phyloP scores from a whole-genome alignment of 2,329 filamentous ascomycete species.

The Fusarium sp. region DNA sequence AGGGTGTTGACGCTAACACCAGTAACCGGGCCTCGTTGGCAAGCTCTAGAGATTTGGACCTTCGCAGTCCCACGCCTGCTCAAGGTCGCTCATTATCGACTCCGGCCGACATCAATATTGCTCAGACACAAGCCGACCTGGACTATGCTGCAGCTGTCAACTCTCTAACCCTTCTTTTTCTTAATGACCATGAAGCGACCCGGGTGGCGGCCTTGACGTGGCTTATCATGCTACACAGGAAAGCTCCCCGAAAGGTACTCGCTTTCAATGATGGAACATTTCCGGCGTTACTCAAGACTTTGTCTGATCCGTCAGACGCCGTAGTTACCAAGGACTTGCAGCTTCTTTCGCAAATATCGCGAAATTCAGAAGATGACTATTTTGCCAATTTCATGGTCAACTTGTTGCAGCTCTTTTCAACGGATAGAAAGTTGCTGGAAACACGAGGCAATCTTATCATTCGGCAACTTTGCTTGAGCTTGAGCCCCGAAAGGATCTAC shows the following conservation, averaged over 20 bases:
- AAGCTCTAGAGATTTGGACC: constrained; percentile 67
- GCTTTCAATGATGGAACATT: constrained; percentile 98
- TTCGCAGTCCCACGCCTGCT: constrained; percentile 65
- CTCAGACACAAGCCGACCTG: constrained; percentile 75
- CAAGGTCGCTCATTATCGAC: constrained; percentile 63
- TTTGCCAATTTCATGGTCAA: constrained; percentile 99
- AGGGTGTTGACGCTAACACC: constrained; percentile 58
- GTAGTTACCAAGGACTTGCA: constrained; percentile 96
- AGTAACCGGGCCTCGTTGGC: constrained; percentile 66
- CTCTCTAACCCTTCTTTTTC: constrained; percentile 90
- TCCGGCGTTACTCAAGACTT: constrained; percentile 92
- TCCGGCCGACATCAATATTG: constrained; percentile 58
- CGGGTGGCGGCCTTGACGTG: constrained; percentile 93
- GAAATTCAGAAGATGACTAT: constrained; percentile 96
- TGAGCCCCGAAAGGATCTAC: constrained; percentile 96
- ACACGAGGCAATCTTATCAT: constrained; percentile 97
- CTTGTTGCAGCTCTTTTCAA: constrained; percentile 93
- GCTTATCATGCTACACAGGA: constrained; percentile 97
- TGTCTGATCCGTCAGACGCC: constrained; percentile 94
- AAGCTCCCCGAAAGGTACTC: constrained; percentile 91
- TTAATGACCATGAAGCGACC: constrained; percentile 97
- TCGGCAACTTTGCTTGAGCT: constrained; percentile 89
- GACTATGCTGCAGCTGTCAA: constrained; percentile 96
- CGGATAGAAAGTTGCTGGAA: constrained; percentile 90
- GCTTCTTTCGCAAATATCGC: constrained; percentile 93